Conservation (phyloP, 257 asterid genomes). For the Linderniella brevidens region DNA sequence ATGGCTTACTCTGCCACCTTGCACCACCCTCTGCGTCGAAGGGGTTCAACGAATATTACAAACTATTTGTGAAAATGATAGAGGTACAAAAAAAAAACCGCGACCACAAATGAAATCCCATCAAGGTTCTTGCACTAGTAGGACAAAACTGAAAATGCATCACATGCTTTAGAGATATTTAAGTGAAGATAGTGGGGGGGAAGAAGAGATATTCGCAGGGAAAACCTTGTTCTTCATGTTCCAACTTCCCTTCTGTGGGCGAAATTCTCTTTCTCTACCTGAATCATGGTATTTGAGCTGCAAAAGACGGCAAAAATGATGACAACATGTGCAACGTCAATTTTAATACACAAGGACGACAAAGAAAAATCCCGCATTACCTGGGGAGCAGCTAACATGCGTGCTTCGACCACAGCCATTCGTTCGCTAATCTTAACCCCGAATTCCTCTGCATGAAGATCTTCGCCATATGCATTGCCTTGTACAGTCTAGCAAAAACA, state of each 20-base stretch:
- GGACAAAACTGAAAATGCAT: no score
- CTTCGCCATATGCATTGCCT: slow-evolving; percentile 54
- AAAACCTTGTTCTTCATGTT: slow-evolving; percentile 94
- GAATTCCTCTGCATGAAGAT: slow-evolving; percentile 74
- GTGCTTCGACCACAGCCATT: slow-evolving; percentile 94
- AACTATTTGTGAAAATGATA: no score
- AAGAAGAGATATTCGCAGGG: no score
- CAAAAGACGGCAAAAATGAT: slow-evolving; percentile 7
- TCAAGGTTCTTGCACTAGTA: no score
- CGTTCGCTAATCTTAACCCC: slow-evolving; percentile 78
- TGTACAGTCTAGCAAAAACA: slow-evolving; percentile 48
- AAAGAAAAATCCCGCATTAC: slow-evolving; percentile 18
- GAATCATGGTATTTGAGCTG: slow-evolving; percentile 95
- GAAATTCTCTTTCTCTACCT: slow-evolving; percentile 81
- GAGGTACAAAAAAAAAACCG: no score
- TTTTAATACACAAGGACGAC: not conserved
- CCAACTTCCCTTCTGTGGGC: slow-evolving; percentile 96
- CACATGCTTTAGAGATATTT: no score
- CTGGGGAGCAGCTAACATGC: slow-evolving; percentile 82
- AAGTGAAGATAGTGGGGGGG: no score
- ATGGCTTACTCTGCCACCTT: slow-evolving; percentile 70
- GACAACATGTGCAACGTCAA: slow-evolving; percentile 1
- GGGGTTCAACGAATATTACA: not conserved
- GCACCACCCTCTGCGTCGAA: slow-evolving; percentile 71
- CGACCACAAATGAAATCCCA: no score